Percentiles rank a stretch among this genome's conserved stretches.
These are phyloP conservation scores for Serendipita indica DNA, from an alignment of 768 basidiomycete genomes.

Conservation along the genomic window DNA sequence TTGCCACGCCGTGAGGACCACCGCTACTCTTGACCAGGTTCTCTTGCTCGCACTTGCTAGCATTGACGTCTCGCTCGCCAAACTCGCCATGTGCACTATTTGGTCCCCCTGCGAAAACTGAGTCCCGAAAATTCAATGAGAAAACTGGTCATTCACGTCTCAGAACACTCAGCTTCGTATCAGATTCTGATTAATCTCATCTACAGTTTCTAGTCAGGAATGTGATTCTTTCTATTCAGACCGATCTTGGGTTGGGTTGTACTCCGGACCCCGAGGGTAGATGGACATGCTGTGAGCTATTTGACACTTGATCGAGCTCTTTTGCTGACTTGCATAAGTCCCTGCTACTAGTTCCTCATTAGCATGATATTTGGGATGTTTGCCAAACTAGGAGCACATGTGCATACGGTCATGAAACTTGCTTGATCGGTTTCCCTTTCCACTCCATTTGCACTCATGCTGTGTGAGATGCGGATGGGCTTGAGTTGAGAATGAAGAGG, in stretches of 20 bases:
- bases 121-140: not conserved
- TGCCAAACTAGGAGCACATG: not conserved
- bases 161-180: not conserved
- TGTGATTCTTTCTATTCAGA: not conserved
- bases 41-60: not conserved
- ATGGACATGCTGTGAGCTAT: not conserved
- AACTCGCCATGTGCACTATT: not conserved
- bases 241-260: not conserved
- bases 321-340: not conserved
- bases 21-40: too few relatives aligned
- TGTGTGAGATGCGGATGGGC: too few relatives aligned
- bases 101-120: not conserved
- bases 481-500: too few relatives aligned
- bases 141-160: too few relatives aligned
- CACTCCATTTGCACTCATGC: too few relatives aligned
- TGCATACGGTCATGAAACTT: too few relatives aligned
- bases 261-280: not conserved
- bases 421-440: too few relatives aligned
- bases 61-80: not conserved
- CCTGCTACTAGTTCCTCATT: not conserved
- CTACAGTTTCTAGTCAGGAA: not conserved
- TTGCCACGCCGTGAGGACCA: too few relatives aligned
- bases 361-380: not conserved
- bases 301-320: not conserved
- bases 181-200: not conserved